Base-by-base conservation (phyloP, 768 basidiomycete species). In the Naematelia encephala region DNA sequence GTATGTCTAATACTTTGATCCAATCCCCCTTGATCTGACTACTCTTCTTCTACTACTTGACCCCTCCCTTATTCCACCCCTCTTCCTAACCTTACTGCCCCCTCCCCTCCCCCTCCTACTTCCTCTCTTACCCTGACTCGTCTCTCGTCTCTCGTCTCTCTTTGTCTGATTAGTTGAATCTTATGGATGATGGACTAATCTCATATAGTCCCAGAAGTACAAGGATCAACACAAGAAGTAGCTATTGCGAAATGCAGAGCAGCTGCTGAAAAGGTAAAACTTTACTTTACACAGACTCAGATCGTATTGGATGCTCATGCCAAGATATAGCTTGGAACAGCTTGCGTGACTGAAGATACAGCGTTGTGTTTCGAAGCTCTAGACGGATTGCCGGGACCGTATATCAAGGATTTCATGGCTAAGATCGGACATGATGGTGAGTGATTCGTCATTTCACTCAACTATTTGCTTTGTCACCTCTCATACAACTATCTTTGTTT, bases 351-450 rank as follows among this genome's bases (percentile, higher is more conserved):
- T 3, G 75, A 99, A 79, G 96, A 99, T 74, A 99, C 96, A 0
- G 91, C 96, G 0, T 83, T 99, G 4, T 90, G 87, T 65, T 98
- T 90, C 70, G 84, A 86, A 60, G 92, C 96, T 0, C 80, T 98
- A 16, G 84, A 86, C 19, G 94, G 91, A 0, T 83, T 99, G 2
- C 96, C 96, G 1, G 96, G 96, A 0, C 94, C 94, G 0, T 99
- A 94, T 79, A 93, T 99, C 81, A 99, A 99, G 70, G 82, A 90
- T 63, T 99, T 99, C 77, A 79, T 97, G 77, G 81, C 82, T 45
- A 82, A 82, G 23, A 77, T 97, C 4, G 94, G 94, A 1, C 90
- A 91, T 73, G 86, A 90, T 62, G 94, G 94, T 80, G 56, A 54
- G 81, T 64, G 16, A 39, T 49, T 10, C 30, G 48, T 45, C 30